Evolutionary conservation across 306 rosid species (phyloP), one percentile per base, ranked within the genome.

Genomic region (Trichosanthes cucumerina): DNA sequence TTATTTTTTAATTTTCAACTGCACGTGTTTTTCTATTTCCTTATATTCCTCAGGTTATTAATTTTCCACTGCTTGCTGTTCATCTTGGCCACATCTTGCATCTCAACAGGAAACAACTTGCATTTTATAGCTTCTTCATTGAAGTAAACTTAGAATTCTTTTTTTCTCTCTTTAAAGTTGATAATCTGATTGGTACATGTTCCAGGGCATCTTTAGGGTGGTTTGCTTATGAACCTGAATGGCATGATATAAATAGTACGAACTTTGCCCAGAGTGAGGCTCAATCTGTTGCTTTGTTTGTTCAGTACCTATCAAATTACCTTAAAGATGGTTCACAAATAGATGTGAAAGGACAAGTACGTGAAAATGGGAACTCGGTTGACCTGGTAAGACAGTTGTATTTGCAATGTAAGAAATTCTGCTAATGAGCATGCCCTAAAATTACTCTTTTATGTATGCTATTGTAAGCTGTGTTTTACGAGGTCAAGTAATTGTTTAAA

Each of bases 181-280:
- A 68, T 68, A 68, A n/a, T 68, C 50, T 68, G 50, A 39, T 68
- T 68, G 75, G 52, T 68, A n/a, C 52, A 38, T 68, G 52, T 71
- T 88, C 53, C 92, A 95, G 98, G 90, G 90, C 97, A 38, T 80
- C 96, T 68, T 83, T 94, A 82, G 96, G 98, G 77, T 94, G 98
- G 98, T 94, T 94, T 92, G 90, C 98, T 58, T 75, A 80, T 81
- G 89, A 85, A 80, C 96, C 93, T 26, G 96, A 92, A 76, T 95
- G 97, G 98, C 91, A 83, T 79, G 98, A 95, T 80, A 83, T 90
- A 70, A 89, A 86, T 75, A 84, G 88, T 76, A 76, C 86, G 72
- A 95, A 87, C 86, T 95, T 91, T 83, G 80, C 97, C 63, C 97
- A 89, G 83, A 88, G 97, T 62, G 98, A 95, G 87, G 98, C 98